These are phyloP conservation scores for Neurospora sp. DNA, from an alignment of 495 filamentous ascomycete genomes.

Conservation along the genomic window DNA sequence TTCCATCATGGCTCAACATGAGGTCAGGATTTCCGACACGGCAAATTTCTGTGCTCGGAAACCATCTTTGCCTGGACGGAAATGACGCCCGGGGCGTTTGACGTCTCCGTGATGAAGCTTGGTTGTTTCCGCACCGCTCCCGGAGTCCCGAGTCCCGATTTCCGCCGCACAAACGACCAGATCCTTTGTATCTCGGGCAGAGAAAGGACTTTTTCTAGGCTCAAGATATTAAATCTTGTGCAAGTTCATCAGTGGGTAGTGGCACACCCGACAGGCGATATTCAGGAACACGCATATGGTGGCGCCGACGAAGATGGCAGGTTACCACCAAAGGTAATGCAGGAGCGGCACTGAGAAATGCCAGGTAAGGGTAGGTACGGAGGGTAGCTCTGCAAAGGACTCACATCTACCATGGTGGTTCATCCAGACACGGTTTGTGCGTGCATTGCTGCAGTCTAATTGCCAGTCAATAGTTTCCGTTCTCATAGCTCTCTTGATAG, in stretches of 20 bases:
- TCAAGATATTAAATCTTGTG: neutral
- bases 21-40: neutral
- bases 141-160: neutral
- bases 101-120: neutral
- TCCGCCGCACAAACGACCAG: neutral
- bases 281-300: slow-evolving; percentile 16
- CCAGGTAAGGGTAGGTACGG: neutral
- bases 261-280: slow-evolving; percentile 1
- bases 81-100: neutral
- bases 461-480: neutral
- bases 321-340: slow-evolving; percentile 14
- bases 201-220: neutral
- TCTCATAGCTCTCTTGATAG: neutral
- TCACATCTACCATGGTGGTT: neutral
- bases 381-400: neutral
- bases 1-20: neutral
- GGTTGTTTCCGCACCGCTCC: neutral
- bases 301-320: neutral
- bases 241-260: neutral
- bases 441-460: neutral
- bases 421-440: neutral
- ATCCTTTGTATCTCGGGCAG: neutral
- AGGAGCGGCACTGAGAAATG: slow-evolving; percentile 12
- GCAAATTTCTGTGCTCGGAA: neutral
- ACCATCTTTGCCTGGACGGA: neutral